phyloP scores from a whole-genome alignment of 345 rosid species.

The Acer yangbiense region DNA sequence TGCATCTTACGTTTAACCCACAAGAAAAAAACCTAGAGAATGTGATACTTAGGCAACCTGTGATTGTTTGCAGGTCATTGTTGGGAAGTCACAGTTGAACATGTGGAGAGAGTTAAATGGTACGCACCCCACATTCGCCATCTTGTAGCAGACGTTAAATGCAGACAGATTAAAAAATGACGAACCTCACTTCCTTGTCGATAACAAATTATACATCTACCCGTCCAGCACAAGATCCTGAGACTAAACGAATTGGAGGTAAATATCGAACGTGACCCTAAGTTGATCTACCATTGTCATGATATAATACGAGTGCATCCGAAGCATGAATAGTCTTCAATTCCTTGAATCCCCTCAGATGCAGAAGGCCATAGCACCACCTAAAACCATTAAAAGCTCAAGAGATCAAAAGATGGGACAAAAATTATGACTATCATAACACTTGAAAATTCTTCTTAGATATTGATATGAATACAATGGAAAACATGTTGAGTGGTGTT shows the following conservation, averaged over 20 bases:
- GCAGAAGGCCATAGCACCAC: no score
- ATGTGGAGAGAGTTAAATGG: slow-evolving; percentile 92
- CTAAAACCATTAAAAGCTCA: no score
- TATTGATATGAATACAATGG: neutral
- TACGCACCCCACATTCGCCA: slow-evolving; percentile 92
- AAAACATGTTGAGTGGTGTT: neutral
- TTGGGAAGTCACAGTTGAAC: slow-evolving; percentile 76
- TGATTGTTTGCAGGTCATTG: slow-evolving; percentile 50
- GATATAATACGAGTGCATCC: neutral
- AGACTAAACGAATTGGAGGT: neutral
- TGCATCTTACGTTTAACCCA: neutral
- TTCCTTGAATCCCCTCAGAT: neutral
- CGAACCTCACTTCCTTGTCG: neutral
- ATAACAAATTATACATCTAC: neutral
- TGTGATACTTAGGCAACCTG: neutral
- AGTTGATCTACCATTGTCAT: neutral
- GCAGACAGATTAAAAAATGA: slow-evolving; percentile 36
- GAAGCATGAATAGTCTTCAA: neutral
- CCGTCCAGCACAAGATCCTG: neutral
- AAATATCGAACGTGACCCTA: neutral
- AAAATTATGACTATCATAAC: neutral
- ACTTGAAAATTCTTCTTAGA: neutral
- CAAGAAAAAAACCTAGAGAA: neutral
- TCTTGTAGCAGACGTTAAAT: slow-evolving; percentile 82
- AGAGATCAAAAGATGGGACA: neutral